Evolutionary conservation across 306 rosid species (phyloP).

Genomic region (Begonia peltatifolia): DNA sequence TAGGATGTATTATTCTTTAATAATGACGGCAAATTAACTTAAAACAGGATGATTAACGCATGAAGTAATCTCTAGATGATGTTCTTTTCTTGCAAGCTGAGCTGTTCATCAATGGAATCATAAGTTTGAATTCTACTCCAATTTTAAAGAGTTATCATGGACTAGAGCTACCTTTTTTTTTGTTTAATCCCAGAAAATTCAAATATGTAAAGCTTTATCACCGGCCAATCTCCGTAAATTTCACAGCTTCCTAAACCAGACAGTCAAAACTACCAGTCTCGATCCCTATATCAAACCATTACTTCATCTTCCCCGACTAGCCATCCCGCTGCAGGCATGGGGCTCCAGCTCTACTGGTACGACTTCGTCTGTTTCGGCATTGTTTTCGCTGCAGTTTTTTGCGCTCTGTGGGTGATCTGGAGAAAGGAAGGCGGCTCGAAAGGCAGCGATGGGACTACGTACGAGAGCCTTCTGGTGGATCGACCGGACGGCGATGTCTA

Average conservation of each 20-base stretch:
- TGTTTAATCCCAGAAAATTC: no score
- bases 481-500: conserved; percentile 20
- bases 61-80: no score
- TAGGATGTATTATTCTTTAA: no score
- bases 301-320: neutral
- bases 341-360: conserved; percentile 43
- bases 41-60: no score
- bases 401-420: conserved; percentile 44
- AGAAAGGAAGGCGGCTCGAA: conserved; percentile 22
- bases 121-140: no score
- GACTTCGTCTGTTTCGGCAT: conserved; percentile 58
- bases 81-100: neutral
- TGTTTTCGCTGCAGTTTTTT: conserved; percentile 19
- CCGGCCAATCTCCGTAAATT: no score
- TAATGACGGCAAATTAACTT: no score
- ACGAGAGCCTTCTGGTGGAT: conserved; percentile 36
- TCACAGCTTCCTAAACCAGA: conserved; percentile 7
- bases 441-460: conserved; percentile 14
- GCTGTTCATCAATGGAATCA: neutral
- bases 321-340: conserved; percentile 15
- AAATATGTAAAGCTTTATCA: no score
- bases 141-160: no score
- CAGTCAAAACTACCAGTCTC: conserved; percentile 45
- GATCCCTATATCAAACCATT: conserved; percentile 8
- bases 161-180: no score